A percentile compares a stretch with the other conserved stretches of the same genome.
Conservation (phyloP, 2,329 filamentous ascomycete species). For the Epichloe elymi region DNA sequence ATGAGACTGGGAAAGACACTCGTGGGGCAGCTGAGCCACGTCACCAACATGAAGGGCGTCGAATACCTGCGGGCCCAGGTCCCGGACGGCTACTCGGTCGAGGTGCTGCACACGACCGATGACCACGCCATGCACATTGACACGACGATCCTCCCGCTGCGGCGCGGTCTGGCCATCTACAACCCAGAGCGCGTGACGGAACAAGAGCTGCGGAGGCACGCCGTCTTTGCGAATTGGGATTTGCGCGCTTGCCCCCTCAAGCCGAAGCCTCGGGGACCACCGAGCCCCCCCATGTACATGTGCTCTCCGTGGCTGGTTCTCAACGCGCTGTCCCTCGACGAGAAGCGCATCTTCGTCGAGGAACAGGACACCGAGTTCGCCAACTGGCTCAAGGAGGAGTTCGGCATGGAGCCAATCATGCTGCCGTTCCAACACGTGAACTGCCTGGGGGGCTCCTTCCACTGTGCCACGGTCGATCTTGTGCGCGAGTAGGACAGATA, state of each 20-base stretch:
- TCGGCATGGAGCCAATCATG: conserved; percentile 9
- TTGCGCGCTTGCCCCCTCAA: conserved; percentile 13
- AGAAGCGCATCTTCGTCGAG: conserved; percentile 15
- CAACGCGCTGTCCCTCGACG: conserved; percentile 16
- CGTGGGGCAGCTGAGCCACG: conserved; percentile 19
- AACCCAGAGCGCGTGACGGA: conserved; percentile 14
- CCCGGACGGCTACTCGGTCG: conserved; percentile 16
- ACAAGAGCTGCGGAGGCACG: conserved; percentile 11
- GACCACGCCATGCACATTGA: conserved; percentile 20
- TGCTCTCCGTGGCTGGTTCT: conserved; percentile 15
- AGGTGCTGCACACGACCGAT: conserved; percentile 15
- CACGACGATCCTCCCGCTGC: conserved; percentile 17
- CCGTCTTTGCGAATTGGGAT: conserved; percentile 16
- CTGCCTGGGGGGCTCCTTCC: conserved; percentile 21
- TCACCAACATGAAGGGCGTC: conserved; percentile 19
- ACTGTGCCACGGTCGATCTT: conserved; percentile 16
- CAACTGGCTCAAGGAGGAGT: conserved; percentile 7
- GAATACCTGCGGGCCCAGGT: conserved; percentile 15
- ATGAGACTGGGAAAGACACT: conserved; percentile 19
- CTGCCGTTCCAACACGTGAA: conserved; percentile 19
- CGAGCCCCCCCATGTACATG: conserved; percentile 15
- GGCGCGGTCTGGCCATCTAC: conserved; percentile 15
- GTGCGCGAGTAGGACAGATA: not conserved
- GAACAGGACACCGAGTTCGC: conserved; percentile 10
- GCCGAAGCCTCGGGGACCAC: conserved; percentile 5